Percentiles rank a stretch among this genome's conserved stretches.
phyloP scores from a whole-genome alignment of 257 asterid genomes.

The Marsdenia floribunda region DNA sequence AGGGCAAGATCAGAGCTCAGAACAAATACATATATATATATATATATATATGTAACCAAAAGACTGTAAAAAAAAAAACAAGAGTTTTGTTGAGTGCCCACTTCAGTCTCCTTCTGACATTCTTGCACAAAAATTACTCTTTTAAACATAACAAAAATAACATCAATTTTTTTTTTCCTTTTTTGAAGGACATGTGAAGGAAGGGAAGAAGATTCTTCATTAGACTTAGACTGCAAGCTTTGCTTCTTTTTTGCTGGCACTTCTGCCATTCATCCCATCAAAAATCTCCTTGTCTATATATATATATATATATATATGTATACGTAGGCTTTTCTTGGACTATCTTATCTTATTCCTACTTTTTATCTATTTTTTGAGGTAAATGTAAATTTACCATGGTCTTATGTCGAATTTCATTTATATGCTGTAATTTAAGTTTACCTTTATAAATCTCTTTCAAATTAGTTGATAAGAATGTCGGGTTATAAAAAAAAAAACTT shows the following conservation, averaged over 20 bases:
- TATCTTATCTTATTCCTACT: background rate
- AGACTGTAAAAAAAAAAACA: constrained; percentile 3
- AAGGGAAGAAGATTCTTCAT: constrained; percentile 1
- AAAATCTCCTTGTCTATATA: constrained; percentile 6
- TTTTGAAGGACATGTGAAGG: constrained; percentile 16
- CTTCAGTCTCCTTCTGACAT: constrained; percentile 41
- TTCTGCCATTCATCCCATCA: constrained; percentile 12
- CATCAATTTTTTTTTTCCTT: background rate
- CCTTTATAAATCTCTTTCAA: too few relatives aligned
- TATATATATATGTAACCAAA: background rate
- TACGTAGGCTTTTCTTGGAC: background rate
- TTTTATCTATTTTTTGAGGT: background rate
- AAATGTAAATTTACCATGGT: background rate
- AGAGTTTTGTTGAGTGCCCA: constrained; percentile 32
- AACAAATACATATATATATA: constrained; percentile 7
- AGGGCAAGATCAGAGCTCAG: constrained; percentile 21
- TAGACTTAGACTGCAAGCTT: constrained; percentile 6
- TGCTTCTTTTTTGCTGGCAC: constrained; percentile 10
- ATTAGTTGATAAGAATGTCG: too few relatives aligned
- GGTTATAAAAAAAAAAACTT: too few relatives aligned
- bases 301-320: too few relatives aligned
- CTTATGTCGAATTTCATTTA: too few relatives aligned
- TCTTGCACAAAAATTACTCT: constrained; percentile 14
- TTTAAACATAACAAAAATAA: background rate
- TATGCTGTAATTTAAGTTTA: too few relatives aligned